Percentiles rank a stretch among this genome's conserved stretches.
Evolutionary conservation across 345 rosid genomes (phyloP).

Genomic region (Euphorbia pulcherrima): DNA sequence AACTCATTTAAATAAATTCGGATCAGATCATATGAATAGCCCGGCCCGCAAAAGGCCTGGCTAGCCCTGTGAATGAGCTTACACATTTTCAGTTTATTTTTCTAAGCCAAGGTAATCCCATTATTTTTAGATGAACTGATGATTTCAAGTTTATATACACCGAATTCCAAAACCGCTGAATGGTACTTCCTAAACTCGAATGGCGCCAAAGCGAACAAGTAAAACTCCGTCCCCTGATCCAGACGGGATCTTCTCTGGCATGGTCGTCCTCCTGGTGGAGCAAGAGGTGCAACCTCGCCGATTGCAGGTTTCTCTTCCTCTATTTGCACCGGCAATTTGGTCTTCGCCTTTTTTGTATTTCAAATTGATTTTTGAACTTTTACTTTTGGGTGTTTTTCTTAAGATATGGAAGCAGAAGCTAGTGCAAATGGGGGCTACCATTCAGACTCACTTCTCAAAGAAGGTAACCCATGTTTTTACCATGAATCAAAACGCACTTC

Average conservation of each 20-base stretch:
- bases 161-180: not conserved
- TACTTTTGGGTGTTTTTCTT: not conserved
- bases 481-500: constrained; percentile 39
- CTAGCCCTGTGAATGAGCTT: no score
- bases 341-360: not conserved
- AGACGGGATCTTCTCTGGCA: constrained; percentile 66
- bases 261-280: constrained; percentile 60
- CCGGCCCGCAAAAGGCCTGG: no score
- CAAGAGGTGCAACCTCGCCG: constrained; percentile 72
- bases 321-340: not conserved
- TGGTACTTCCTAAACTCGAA: constrained; percentile 11
- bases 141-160: not conserved
- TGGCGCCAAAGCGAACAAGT: constrained; percentile 68
- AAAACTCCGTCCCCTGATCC: constrained; percentile 44
- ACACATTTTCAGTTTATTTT: no score
- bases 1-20: no score
- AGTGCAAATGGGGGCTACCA: constrained; percentile 70
- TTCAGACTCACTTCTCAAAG: constrained; percentile 49
- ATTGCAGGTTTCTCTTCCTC: constrained; percentile 51
- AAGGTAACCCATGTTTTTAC: constrained; percentile 67
- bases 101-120: no score
- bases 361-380: not conserved
- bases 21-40: no score
- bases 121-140: no score
- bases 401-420: constrained; percentile 92